phyloP scores from a whole-genome alignment of 2,329 filamentous ascomycete species.

The Coleophoma cylindrospora region DNA sequence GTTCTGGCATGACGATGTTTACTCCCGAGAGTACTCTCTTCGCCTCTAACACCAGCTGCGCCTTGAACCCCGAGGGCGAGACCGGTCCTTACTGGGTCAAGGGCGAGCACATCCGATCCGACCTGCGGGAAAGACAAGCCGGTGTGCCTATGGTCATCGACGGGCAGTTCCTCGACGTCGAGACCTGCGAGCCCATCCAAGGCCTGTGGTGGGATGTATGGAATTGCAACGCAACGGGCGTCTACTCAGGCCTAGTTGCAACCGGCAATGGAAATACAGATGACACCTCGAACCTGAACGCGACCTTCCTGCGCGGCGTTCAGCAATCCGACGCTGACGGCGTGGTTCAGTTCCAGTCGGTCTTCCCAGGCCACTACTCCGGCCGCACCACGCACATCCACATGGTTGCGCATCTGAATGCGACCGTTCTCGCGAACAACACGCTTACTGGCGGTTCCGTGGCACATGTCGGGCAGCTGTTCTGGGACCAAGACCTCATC shows the following conservation, averaged over 20 bases:
- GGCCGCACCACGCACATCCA: constrained; percentile 43
- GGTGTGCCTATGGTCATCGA: constrained; percentile 43
- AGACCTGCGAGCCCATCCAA: constrained; percentile 45
- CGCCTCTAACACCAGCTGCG: constrained; percentile 36
- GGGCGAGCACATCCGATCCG: constrained; percentile 41
- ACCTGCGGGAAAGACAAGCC: constrained; percentile 38
- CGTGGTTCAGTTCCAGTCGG: constrained; percentile 34
- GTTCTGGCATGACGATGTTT: not conserved
- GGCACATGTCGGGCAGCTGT: constrained; percentile 45
- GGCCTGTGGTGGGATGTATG: constrained; percentile 48
- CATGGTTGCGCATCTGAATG: constrained; percentile 9
- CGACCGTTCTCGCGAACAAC: constrained; percentile 29
- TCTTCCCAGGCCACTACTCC: constrained; percentile 41
- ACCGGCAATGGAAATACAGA: constrained; percentile 35
- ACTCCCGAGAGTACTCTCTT: constrained; percentile 26
- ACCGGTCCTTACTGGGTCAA: constrained; percentile 49
- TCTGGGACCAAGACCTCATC: constrained; percentile 60
- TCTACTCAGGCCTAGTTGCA: constrained; percentile 41
- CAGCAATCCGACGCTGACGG: constrained; percentile 36
- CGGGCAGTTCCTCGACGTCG: constrained; percentile 46
- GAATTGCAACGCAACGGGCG: constrained; percentile 32
- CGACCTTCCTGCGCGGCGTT: constrained; percentile 37
- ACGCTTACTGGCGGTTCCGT: constrained; percentile 45
- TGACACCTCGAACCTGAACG: constrained; percentile 29
- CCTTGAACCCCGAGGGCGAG: constrained; percentile 45